A percentile compares a stretch with the other conserved stretches of the same genome.
phyloP scores from a whole-genome alignment of 768 basidiomycete genomes.

The Leccinum incarnatum region DNA sequence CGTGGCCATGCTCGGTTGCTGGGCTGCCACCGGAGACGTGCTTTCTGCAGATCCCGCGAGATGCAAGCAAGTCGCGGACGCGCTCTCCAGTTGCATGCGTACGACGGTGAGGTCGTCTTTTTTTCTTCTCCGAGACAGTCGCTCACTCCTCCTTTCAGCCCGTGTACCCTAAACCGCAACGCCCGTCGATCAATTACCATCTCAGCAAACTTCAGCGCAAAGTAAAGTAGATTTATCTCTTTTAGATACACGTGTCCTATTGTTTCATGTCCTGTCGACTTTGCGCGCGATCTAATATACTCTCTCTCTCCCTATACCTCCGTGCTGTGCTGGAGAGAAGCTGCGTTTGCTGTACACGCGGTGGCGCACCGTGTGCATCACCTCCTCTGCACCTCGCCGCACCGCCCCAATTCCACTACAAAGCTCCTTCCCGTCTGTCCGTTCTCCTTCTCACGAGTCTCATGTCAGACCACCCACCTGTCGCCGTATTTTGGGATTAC shows the following conservation, averaged over 20 bases:
- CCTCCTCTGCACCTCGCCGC: constrained; percentile 3
- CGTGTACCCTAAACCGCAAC: constrained; percentile 60
- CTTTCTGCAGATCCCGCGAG: constrained; percentile 41
- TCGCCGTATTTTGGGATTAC: constrained; percentile 44
- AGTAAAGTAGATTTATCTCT: constrained; percentile 52
- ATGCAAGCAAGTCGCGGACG: constrained; percentile 60
- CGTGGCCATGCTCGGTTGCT: constrained; percentile 79
- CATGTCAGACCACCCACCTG: constrained; percentile 37
- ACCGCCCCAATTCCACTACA: constrained; percentile 19
- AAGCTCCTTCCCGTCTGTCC: constrained; percentile 10
- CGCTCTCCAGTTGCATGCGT: constrained; percentile 79
- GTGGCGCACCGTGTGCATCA: constrained; percentile 5
- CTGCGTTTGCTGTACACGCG: constrained; percentile 12
- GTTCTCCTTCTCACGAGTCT: constrained; percentile 11
- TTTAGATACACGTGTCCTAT: constrained; percentile 14
- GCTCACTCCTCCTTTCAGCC: constrained; percentile 44
- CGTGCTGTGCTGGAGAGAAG: not conserved
- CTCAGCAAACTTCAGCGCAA: constrained; percentile 76
- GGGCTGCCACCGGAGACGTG: constrained; percentile 72
- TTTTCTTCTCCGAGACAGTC: not conserved
- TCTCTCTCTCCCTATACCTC: not conserved
- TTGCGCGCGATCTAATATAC: not conserved
- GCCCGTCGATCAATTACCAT: constrained; percentile 87
- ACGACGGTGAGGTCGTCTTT: constrained; percentile 61
- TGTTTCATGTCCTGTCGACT: not conserved